Evolutionary conservation across 2,329 filamentous ascomycete genomes (phyloP), one percentile per base, ranked within the genome.

Genomic region (Aspergillus tanneri): DNA sequence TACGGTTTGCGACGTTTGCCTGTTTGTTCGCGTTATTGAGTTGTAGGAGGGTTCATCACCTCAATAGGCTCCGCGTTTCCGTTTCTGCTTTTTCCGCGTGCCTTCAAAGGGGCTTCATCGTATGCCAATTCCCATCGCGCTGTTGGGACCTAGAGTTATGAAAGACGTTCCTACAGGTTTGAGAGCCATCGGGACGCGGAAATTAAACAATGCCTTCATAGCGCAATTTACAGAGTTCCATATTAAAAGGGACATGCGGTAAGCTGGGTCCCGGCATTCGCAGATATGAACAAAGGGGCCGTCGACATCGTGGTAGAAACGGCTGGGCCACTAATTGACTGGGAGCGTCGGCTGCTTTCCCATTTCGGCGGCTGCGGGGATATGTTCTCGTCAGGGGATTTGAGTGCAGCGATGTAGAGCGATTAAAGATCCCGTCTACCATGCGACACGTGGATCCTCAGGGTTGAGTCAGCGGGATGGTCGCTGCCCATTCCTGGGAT

Each of bases 251-350:
- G 10, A 52, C 82, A 78, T 0, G 78, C 79, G 0, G 79, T 77
- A 11, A 79, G 79, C 41, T 77, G 82, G 58, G 81, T 80, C 3
- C 78, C n/a, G n/a, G n/a, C 78, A 49, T 82, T 81, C 2, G 74
- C 78, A 36, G 71, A 75, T 16, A 69, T 74, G 28, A 83, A 73
- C 2, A 78, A 68, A 7, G 77, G 83, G 61, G 52, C 76, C 81
- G 47, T 73, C 75, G 8, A 76, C 77, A 18, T 72, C 72, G 32
- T 76, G 72, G 59, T 82, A 83, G 18, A 83, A 67, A 0, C 77
- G 77, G 3, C 73, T 72, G 0, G 77, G 72, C 0, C 78, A 80
- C 56, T 84, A 80, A 57, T 82, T 80, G 1, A 83, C 79, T 0
- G 78, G 74, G 0, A n/a, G 64, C 68, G 5, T 70, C 73, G 28